A percentile compares a stretch with the other conserved stretches of the same genome.
Evolutionary conservation across 352 stramenopile genomes (phyloP).

Genomic region (Phytopythium ostracodes): DNA sequence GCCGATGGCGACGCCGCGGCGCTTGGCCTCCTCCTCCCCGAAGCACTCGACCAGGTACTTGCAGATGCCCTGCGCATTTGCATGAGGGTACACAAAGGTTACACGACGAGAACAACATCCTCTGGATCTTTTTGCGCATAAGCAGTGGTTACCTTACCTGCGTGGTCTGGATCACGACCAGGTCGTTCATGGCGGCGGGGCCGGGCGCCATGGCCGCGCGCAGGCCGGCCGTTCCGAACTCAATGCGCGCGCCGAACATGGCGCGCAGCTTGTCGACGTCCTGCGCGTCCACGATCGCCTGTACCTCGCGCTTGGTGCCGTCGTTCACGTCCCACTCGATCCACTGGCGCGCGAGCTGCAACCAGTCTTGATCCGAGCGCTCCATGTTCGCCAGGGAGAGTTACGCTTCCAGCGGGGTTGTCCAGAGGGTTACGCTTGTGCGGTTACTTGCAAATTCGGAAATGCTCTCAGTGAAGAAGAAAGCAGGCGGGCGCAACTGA

Average conservation of each 20-base stretch:
- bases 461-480: not conserved
- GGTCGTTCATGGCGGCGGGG: slow-evolving; percentile 89
- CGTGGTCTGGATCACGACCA: slow-evolving; percentile 91
- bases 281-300: slow-evolving; percentile 52
- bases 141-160: slow-evolving; percentile 21
- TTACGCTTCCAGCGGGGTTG: not conserved
- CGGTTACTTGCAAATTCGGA: not conserved
- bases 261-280: slow-evolving; percentile 48
- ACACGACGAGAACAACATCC: slow-evolving; percentile 61
- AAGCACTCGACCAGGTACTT: slow-evolving; percentile 79
- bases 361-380: slow-evolving; percentile 25
- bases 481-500: not conserved
- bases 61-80: slow-evolving; percentile 84
- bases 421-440: slow-evolving; percentile 3
- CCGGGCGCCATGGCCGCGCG: slow-evolving; percentile 88
- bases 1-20: slow-evolving; percentile 83
- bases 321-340: slow-evolving; percentile 84
- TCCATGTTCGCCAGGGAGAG: not conserved
- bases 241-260: slow-evolving; percentile 80
- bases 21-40: slow-evolving; percentile 58
- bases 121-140: too few species aligned
- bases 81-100: slow-evolving; percentile 90
- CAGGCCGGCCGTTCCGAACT: slow-evolving; percentile 91
- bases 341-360: slow-evolving; percentile 70
- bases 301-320: slow-evolving; percentile 61